Evolutionary conservation across 1,284 basidiomycete genomes (phyloP).

Genomic region (Pseudozyma pruni): DNA sequence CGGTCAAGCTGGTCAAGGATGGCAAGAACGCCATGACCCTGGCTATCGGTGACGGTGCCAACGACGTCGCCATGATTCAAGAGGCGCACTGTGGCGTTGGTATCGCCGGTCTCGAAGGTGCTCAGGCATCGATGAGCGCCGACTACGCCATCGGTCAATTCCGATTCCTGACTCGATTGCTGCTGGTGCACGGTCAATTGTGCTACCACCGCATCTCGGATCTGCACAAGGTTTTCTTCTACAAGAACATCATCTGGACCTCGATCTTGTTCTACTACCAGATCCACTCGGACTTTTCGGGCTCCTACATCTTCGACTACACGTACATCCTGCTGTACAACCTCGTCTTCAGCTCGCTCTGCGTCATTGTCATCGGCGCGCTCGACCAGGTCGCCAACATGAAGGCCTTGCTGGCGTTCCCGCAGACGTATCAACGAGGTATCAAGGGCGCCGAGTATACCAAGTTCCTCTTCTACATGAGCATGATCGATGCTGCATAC

Average conservation of each 20-base stretch:
- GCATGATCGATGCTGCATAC: constrained; percentile 93
- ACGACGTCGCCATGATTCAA: constrained; percentile 97
- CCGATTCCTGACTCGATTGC: constrained; percentile 85
- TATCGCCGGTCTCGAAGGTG: constrained; percentile 91
- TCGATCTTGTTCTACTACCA: constrained; percentile 94
- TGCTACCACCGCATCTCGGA: constrained; percentile 96
- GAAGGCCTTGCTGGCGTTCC: constrained; percentile 87
- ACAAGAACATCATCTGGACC: constrained; percentile 77
- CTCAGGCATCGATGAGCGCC: constrained; percentile 97
- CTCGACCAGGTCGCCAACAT: constrained; percentile 97
- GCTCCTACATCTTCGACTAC: constrained; percentile 94
- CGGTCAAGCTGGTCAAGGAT: constrained; percentile 93
- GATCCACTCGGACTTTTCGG: constrained; percentile 89
- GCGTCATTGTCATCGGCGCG: constrained; percentile 90
- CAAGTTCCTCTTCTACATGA: constrained; percentile 88
- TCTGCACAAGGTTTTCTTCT: constrained; percentile 78
- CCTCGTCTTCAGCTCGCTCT: constrained; percentile 90
- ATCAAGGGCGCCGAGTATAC: constrained; percentile 94
- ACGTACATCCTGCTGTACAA: constrained; percentile 76
- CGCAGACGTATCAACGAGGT: constrained; percentile 91
- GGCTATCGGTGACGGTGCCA: constrained; percentile 95
- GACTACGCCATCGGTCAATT: constrained; percentile 99
- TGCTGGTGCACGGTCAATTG: constrained; percentile 95
- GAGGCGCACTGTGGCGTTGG: constrained; percentile 97
- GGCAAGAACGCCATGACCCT: constrained; percentile 94